Conservation (phyloP, 202 grass and related monocot species). For the Elaeis oleifera region DNA sequence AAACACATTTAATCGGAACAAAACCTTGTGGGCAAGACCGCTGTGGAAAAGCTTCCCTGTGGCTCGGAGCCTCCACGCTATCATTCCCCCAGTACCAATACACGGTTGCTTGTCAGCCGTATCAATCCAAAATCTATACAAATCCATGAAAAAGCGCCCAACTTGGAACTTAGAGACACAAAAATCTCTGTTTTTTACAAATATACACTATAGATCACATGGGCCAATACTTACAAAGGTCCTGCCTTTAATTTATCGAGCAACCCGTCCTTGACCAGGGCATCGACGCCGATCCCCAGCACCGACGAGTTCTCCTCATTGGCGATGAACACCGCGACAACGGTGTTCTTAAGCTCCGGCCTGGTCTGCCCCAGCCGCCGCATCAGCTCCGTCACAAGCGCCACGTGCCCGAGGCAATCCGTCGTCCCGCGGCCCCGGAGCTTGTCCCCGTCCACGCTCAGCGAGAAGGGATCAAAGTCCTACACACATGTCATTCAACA, state of each 20-base stretch:
- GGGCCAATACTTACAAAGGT: constrained; percentile 48
- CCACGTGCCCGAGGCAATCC: constrained; percentile 77
- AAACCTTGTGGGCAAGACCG: constrained; percentile 89
- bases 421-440: constrained; percentile 68
- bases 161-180: not conserved
- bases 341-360: constrained; percentile 60
- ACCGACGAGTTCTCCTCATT: constrained; percentile 94
- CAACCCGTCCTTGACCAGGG: constrained; percentile 67
- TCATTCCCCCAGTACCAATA: constrained; percentile 84
- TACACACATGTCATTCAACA: not conserved
- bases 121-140: constrained; percentile 92
- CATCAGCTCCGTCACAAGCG: constrained; percentile 84
- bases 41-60: constrained; percentile 94
- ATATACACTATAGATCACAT: too few relatives aligned
- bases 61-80: constrained; percentile 78
- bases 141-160: not conserved
- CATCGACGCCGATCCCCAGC: constrained; percentile 60
- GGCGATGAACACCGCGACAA: constrained; percentile 80
- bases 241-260: constrained; percentile 71
- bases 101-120: constrained; percentile 90
- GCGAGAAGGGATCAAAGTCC: constrained; percentile 70
- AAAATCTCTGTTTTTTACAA: too few relatives aligned
- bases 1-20: constrained; percentile 14
- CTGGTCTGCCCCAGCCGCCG: constrained; percentile 58
- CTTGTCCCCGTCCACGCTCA: constrained; percentile 56